A percentile compares a stretch with the other conserved stretches of the same genome.
Evolutionary conservation across 2,329 filamentous ascomycete species (phyloP).

Genomic region (Hymenoscyphus salicellus): DNA sequence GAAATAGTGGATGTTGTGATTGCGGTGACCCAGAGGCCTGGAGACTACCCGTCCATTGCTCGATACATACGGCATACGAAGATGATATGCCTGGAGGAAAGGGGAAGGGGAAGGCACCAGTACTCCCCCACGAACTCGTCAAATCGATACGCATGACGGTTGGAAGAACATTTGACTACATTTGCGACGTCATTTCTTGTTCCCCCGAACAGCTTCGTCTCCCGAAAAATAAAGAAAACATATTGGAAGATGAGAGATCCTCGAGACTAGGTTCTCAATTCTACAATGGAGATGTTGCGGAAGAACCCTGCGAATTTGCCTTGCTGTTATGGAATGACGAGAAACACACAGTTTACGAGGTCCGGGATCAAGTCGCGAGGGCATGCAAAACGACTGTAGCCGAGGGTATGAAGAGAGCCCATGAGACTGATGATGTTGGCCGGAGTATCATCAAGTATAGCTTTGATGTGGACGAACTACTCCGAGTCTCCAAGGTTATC

Average conservation of each 20-base stretch:
- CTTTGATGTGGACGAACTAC: conserved; percentile 66
- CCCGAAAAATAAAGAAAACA: conserved; percentile 76
- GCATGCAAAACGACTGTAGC: conserved; percentile 72
- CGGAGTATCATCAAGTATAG: conserved; percentile 80
- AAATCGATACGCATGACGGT: conserved; percentile 82
- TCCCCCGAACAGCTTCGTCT: conserved; percentile 91
- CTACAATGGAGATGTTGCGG: conserved; percentile 62
- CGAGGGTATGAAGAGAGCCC: conserved; percentile 71
- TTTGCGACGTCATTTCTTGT: conserved; percentile 97
- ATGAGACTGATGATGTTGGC: conserved; percentile 86
- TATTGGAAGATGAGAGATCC: conserved; percentile 74
- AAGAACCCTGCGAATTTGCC: conserved; percentile 71
- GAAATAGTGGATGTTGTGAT: conserved; percentile 95
- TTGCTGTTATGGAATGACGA: conserved; percentile 96
- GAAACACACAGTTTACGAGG: conserved; percentile 92
- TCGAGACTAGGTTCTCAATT: conserved; percentile 76
- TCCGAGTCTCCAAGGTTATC: conserved; percentile 78
- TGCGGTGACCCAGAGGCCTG: conserved; percentile 96
- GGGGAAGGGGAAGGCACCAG: conserved; percentile 59
- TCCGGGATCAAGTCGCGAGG: conserved; percentile 82
- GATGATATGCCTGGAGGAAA: conserved; percentile 43
- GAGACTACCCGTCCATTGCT: conserved; percentile 82
- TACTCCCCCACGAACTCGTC: conserved; percentile 71
- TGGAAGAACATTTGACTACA: conserved; percentile 81
- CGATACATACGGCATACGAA: conserved; percentile 77